phyloP scores from a whole-genome alignment of 371 early-diverging fungal genomes.

The Syncephalis fuscata region DNA sequence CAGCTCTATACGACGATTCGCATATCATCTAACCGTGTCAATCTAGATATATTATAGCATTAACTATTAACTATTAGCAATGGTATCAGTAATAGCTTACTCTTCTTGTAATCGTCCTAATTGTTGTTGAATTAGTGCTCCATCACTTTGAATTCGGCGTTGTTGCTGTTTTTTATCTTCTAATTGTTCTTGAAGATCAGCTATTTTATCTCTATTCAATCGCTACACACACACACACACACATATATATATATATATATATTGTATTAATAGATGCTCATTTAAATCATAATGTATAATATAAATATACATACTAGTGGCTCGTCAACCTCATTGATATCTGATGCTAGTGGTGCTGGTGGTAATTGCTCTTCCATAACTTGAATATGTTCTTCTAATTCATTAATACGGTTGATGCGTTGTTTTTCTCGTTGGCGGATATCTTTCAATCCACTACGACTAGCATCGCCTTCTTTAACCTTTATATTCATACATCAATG shows the following conservation, averaged over 20 bases:
- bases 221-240: too few relatives aligned
- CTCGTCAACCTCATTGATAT: conserved; percentile 14
- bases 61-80: background rate
- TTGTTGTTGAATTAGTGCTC: too few relatives aligned
- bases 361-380: conserved; percentile 18
- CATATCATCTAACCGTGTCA: conserved; percentile 30
- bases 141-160: too few relatives aligned
- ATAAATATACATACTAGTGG: conserved; percentile 16
- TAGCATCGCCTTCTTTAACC: conserved; percentile 7
- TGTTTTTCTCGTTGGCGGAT: conserved; percentile 18
- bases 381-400: conserved; percentile 22
- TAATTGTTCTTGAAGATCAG: too few relatives aligned
- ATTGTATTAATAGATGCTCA: too few relatives aligned
- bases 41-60: background rate
- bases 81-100: too few relatives aligned
- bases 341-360: conserved; percentile 13
- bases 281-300: too few relatives aligned
- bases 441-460: conserved; percentile 8
- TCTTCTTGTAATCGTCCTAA: too few relatives aligned
- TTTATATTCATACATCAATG: conserved; percentile 1
- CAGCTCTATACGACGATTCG: conserved; percentile 19
- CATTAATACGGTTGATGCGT: conserved; percentile 16
- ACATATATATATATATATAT: too few relatives aligned
- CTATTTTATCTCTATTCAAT: too few relatives aligned
- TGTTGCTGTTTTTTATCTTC: too few relatives aligned